These are phyloP conservation scores for Emmonsiellopsis sp. DNA, from an alignment of 2,329 filamentous ascomycete species.

Conservation along the genomic window DNA sequence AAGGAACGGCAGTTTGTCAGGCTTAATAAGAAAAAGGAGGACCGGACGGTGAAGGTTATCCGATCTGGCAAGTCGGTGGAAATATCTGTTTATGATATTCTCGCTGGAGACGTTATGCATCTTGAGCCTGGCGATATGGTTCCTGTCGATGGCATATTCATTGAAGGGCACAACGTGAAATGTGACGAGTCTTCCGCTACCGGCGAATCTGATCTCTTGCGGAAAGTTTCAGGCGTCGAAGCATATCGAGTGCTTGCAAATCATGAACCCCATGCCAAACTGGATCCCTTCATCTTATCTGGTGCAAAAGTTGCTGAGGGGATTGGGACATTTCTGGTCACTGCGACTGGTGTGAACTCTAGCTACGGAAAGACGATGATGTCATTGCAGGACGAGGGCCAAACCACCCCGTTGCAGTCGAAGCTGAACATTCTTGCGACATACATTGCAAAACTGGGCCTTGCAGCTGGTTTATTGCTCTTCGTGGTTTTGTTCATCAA, in stretches of 20 bases:
- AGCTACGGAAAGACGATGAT: constrained; percentile 71
- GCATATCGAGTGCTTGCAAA: constrained; percentile 56
- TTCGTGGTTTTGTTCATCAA: constrained; percentile 74
- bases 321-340: constrained; percentile 66
- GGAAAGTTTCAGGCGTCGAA: constrained; percentile 57
- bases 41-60: constrained; percentile 63
- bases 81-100: constrained; percentile 60
- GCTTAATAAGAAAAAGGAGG: constrained; percentile 68
- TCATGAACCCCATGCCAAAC: constrained; percentile 51
- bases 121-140: constrained; percentile 66
- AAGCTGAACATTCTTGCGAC: constrained; percentile 71
- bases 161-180: constrained; percentile 56
- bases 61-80: constrained; percentile 64
- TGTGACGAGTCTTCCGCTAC: constrained; percentile 70
- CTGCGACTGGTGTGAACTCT: constrained; percentile 63
- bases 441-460: constrained; percentile 68
- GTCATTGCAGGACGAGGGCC: constrained; percentile 65
- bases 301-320: constrained; percentile 70
- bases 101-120: constrained; percentile 66
- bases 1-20: constrained; percentile 58
- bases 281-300: constrained; percentile 74
- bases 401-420: constrained; percentile 68
- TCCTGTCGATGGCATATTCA: constrained; percentile 62
- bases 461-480: constrained; percentile 62
- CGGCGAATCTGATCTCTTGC: constrained; percentile 64